A percentile compares a stretch with the other conserved stretches of the same genome.
phyloP scores from a whole-genome alignment of 345 rosid species.

The Aegle marmelos region DNA sequence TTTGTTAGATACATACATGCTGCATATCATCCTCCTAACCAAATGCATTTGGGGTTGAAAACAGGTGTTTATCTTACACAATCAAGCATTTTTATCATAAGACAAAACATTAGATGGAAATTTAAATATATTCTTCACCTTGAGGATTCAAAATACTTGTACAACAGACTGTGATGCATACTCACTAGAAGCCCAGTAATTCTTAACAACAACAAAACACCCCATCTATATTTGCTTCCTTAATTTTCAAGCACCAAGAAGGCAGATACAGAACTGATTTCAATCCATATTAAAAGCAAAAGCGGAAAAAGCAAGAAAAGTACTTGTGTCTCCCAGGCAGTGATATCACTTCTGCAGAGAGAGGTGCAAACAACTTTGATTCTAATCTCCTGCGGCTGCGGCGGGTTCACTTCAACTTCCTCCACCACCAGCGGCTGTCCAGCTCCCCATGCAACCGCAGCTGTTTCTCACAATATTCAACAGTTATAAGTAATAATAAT shows the following conservation, averaged over 20 bases:
- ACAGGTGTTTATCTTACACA: too few species aligned
- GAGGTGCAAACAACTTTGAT: slow-evolving; percentile 81
- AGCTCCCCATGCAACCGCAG: slow-evolving; percentile 93
- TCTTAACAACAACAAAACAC: not conserved
- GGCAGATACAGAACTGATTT: not conserved
- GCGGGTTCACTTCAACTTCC: slow-evolving; percentile 83
- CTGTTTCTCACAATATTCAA: slow-evolving; percentile 25
- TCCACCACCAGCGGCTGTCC: slow-evolving; percentile 78
- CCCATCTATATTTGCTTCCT: not conserved
- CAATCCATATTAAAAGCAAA: not conserved
- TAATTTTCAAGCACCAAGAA: not conserved
- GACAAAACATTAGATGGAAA: not conserved
- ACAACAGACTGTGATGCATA: not conserved
- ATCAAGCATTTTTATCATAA: not conserved
- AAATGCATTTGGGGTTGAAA: too few species aligned
- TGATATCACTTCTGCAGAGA: slow-evolving; percentile 81
- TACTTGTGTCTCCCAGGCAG: slow-evolving; percentile 88
- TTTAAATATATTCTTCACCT: not conserved
- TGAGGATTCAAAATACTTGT: not conserved
- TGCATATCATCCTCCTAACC: too few species aligned
- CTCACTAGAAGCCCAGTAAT: not conserved
- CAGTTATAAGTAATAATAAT: not conserved
- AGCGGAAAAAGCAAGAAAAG: not conserved
- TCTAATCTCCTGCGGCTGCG: slow-evolving; percentile 74
- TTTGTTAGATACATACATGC: not conserved